Conservation (phyloP, 768 basidiomycete genomes). For the Phanerochaete carnosa region DNA sequence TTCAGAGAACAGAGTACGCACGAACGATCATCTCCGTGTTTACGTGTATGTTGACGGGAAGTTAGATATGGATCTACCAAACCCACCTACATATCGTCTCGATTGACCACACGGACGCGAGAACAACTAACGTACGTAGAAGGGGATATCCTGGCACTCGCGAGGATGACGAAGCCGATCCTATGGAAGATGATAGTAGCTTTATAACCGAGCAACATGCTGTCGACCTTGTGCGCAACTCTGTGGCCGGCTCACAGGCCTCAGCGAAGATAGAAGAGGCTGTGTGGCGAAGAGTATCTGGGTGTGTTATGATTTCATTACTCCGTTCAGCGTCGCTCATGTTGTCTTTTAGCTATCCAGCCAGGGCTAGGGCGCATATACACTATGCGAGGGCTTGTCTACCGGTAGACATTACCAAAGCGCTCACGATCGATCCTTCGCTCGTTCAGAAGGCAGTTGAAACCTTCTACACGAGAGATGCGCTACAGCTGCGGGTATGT, state of each 20-base stretch:
- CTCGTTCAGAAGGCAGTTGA: slow-evolving; percentile 87
- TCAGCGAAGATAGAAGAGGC: slow-evolving; percentile 55
- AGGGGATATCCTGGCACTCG: slow-evolving; percentile 39
- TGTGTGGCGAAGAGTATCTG: slow-evolving; percentile 68
- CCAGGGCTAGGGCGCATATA: slow-evolving; percentile 56
- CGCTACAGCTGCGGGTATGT: slow-evolving; percentile 75
- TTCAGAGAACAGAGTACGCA: slow-evolving; percentile 86
- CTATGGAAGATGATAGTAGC: slow-evolving; percentile 37
- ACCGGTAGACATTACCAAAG: slow-evolving; percentile 75
- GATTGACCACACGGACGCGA: slow-evolving; percentile 67
- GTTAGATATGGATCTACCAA: slow-evolving; percentile 87
- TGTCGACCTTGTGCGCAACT: slow-evolving; percentile 55
- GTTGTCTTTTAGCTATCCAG: slow-evolving; percentile 59
- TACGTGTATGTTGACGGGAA: slow-evolving; percentile 6
- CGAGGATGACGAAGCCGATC: slow-evolving; percentile 53
- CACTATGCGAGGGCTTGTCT: slow-evolving; percentile 80
- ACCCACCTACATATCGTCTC: slow-evolving; percentile 86
- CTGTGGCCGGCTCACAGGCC: slow-evolving; percentile 53
- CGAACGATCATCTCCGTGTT: not conserved
- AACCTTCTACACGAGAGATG: slow-evolving; percentile 94
- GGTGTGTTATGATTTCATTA: slow-evolving; percentile 36
- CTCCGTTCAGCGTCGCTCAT: not conserved
- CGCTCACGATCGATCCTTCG: slow-evolving; percentile 56
- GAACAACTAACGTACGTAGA: slow-evolving; percentile 50
- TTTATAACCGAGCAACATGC: slow-evolving; percentile 64